Percentiles rank a stretch among this genome's conserved stretches.
Conservation (phyloP, 768 basidiomycete species). For the Lactarius akahatsu region DNA sequence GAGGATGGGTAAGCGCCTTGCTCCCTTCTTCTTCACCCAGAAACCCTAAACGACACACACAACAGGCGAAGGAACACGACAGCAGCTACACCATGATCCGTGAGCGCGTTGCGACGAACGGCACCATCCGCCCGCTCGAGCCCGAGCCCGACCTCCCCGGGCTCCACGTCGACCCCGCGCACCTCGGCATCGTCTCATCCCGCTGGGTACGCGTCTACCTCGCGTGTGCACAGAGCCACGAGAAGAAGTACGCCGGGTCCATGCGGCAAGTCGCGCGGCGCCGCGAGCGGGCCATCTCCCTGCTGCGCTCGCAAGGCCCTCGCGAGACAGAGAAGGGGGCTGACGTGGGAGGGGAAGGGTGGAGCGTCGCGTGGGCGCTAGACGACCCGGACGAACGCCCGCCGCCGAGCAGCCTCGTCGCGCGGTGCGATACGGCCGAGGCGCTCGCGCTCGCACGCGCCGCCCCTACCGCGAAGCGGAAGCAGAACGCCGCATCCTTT, state of each 20-base stretch:
- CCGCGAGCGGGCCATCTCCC: constrained; percentile 59
- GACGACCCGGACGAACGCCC: constrained; percentile 73
- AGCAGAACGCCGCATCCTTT: not conserved
- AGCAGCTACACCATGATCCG: constrained; percentile 66
- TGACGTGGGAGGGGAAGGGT: constrained; percentile 42
- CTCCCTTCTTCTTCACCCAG: not conserved
- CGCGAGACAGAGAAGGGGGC: not conserved
- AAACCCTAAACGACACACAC: not conserved
- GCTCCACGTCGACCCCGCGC: constrained; percentile 58
- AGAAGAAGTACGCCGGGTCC: constrained; percentile 61
- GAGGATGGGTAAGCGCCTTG: constrained; percentile 43
- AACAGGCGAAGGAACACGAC: constrained; percentile 35
- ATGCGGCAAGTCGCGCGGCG: constrained; percentile 59
- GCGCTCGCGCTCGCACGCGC: constrained; percentile 65
- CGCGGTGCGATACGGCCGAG: constrained; percentile 79
- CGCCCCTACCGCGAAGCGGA: constrained; percentile 19
- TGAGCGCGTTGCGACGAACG: constrained; percentile 81
- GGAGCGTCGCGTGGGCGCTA: constrained; percentile 85
- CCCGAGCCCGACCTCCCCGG: constrained; percentile 63
- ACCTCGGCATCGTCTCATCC: constrained; percentile 76
- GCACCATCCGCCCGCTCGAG: constrained; percentile 78
- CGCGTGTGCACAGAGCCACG: constrained; percentile 55
- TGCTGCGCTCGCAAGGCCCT: not conserved
- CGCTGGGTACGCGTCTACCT: constrained; percentile 71
- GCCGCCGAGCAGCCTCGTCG: constrained; percentile 88